Evolutionary conservation across 352 stramenopile genomes (phyloP).

Genomic region (Pythium brassicae): DNA sequence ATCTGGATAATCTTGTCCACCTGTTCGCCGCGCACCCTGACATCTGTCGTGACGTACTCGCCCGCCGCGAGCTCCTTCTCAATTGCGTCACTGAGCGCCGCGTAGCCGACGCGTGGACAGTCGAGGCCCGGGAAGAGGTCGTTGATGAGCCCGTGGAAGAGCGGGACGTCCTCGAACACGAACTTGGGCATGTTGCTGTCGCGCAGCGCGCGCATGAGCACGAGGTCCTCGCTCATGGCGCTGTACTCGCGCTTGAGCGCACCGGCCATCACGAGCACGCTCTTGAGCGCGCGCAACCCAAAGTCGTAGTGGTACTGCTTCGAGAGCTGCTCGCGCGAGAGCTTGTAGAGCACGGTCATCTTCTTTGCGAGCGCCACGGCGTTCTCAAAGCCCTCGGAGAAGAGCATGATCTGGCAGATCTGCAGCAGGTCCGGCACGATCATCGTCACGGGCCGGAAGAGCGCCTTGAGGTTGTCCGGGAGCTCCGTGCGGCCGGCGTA

Average conservation of each 20-base stretch:
- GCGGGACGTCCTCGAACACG: slow-evolving; percentile 93
- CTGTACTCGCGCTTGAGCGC: slow-evolving; percentile 92
- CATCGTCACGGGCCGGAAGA: slow-evolving; percentile 93
- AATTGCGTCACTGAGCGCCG: slow-evolving; percentile 86
- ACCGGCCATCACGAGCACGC: slow-evolving; percentile 92
- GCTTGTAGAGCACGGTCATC: slow-evolving; percentile 94
- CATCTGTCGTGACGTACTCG: slow-evolving; percentile 79
- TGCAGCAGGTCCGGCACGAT: slow-evolving; percentile 90
- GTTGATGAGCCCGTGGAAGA: slow-evolving; percentile 94
- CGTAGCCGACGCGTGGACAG: slow-evolving; percentile 91
- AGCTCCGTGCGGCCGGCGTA: slow-evolving; percentile 91
- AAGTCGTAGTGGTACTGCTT: slow-evolving; percentile 97
- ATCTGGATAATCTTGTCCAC: slow-evolving; percentile 98
- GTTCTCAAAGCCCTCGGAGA: slow-evolving; percentile 91
- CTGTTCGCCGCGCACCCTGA: slow-evolving; percentile 78
- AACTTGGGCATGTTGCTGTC: slow-evolving; percentile 98
- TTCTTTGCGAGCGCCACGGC: slow-evolving; percentile 89
- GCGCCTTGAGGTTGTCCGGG: slow-evolving; percentile 91
- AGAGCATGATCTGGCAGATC: slow-evolving; percentile 95
- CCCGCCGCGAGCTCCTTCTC: slow-evolving; percentile 76
- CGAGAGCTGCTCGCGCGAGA: slow-evolving; percentile 92
- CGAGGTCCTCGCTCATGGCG: slow-evolving; percentile 91
- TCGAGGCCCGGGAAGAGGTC: slow-evolving; percentile 94
- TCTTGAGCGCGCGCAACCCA: slow-evolving; percentile 91
- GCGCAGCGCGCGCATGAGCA: slow-evolving; percentile 93